phyloP scores from a whole-genome alignment of 495 filamentous ascomycete genomes.

The Melanomma pulvis-pyrius region DNA sequence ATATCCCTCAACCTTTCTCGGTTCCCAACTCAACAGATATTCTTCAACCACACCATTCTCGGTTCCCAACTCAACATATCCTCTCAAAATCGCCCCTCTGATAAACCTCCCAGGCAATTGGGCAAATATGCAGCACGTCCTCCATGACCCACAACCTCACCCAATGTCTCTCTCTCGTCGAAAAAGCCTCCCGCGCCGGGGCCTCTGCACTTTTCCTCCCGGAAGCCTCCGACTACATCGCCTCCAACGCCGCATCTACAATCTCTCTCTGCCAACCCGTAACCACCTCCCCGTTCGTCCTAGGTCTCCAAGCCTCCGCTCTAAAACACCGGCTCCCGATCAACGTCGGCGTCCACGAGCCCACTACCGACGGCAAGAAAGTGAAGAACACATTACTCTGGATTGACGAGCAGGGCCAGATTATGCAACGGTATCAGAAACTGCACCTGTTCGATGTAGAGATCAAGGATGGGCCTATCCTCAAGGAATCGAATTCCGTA shows the following conservation, averaged over 20 bases:
- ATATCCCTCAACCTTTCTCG: neutral
- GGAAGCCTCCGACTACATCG: slow-evolving; percentile 90
- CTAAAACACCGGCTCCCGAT: slow-evolving; percentile 64
- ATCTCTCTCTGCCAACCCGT: slow-evolving; percentile 65
- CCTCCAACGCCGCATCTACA: slow-evolving; percentile 64
- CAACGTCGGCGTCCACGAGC: slow-evolving; percentile 88
- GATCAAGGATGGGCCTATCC: slow-evolving; percentile 61
- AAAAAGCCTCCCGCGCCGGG: slow-evolving; percentile 71
- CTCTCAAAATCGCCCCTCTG: neutral
- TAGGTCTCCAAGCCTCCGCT: slow-evolving; percentile 70
- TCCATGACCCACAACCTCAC: slow-evolving; percentile 76
- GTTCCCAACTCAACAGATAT: neutral
- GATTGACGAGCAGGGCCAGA: slow-evolving; percentile 66
- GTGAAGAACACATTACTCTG: slow-evolving; percentile 69
- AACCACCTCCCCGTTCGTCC: slow-evolving; percentile 64
- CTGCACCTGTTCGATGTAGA: slow-evolving; percentile 77
- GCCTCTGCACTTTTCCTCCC: slow-evolving; percentile 89
- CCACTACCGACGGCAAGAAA: slow-evolving; percentile 57
- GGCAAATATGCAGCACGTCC: slow-evolving; percentile 83
- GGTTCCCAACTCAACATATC: neutral
- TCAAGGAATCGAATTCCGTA: slow-evolving; percentile 68
- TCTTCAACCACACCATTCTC: neutral
- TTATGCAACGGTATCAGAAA: slow-evolving; percentile 73
- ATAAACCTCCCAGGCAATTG: slow-evolving; percentile 65
- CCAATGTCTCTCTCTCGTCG: slow-evolving; percentile 71